Percentiles rank a stretch among this genome's conserved stretches.
Evolutionary conservation across 2,329 filamentous ascomycete species (phyloP).

Genomic region (Pyrenochaeta sp.): DNA sequence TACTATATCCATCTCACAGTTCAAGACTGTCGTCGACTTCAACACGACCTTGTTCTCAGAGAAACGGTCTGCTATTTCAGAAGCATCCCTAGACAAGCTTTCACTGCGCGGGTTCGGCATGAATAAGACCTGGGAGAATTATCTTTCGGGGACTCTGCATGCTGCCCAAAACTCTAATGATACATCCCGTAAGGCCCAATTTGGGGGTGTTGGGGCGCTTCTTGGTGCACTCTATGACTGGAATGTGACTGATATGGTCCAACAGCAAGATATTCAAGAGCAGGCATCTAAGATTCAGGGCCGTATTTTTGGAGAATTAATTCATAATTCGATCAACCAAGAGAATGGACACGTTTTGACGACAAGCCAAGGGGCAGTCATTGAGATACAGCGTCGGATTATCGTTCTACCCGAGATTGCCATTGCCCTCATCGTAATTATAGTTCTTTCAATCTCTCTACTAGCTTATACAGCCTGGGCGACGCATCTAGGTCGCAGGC

Average conservation of each 20-base stretch:
- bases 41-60: too few relatives aligned
- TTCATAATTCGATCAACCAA: conserved; percentile 14
- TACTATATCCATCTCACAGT: conserved; percentile 11
- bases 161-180: too few relatives aligned
- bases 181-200: too few relatives aligned
- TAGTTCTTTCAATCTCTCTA: conserved; percentile 14
- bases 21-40: conserved; percentile 6
- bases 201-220: too few relatives aligned
- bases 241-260: conserved; percentile 8
- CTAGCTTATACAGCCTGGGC: conserved; percentile 8
- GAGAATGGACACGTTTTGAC: neutral
- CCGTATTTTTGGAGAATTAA: conserved; percentile 25
- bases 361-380: conserved; percentile 3
- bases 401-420: conserved; percentile 21
- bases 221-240: too few relatives aligned
- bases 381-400: conserved; percentile 14
- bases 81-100: too few relatives aligned
- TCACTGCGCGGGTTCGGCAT: too few relatives aligned
- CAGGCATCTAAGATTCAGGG: conserved; percentile 13
- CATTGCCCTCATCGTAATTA: conserved; percentile 16
- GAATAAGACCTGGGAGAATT: too few relatives aligned
- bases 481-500: conserved; percentile 7
- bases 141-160: too few relatives aligned
- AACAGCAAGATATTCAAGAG: conserved; percentile 4
- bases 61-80: too few relatives aligned